Evolutionary conservation across 257 asterid species (phyloP), one percentile per base, ranked within the genome.

Genomic region (Fraxinus excelsior): DNA sequence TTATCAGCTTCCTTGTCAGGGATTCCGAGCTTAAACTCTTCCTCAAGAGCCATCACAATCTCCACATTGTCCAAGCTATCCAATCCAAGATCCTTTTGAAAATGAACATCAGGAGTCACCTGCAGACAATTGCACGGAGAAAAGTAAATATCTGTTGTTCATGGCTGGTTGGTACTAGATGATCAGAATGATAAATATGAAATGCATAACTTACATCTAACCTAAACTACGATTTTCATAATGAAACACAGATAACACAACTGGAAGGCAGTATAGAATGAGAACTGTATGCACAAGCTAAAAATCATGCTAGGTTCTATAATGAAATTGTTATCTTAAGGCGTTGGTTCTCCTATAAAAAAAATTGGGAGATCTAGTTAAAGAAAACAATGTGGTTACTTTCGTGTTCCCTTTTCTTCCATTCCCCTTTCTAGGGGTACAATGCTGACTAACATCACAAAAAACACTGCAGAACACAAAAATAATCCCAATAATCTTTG

Each of bases 21-120:
- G 49, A 91, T 91, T 80, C 91, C 97, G 72, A 93, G 88, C 86
- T 91, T 93, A 70, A 93, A 91, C 86, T 91, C 97, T 84, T 92
- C 97, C 85, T 92, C 97, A 0, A 91, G 78, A 53, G 98, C 97
- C 96, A 93, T 93, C 77, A 93, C 97, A 67, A 93, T 88, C 88
- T 93, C 97, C 77, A 91, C 97, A 1, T 75, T 91, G 88, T 90
- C 98, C 80, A 93, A 91, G 88, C 97, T 93, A 79, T 91, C 97
- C 77, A 93, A 81, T 67, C 96, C 97, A 77, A 91, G 84, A 80
- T 93, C 97, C 79, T 91, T 90, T 81, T 89, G 92, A 70, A 93
- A 90, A 83, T 91, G 95, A 58, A 87, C 96, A 68, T 90, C 90
- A 25, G 96, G 91, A 64, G 87, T 86, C 71, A 93, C 96, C 98